Conservation (phyloP, 495 filamentous ascomycete genomes). For the Penicillium silybi region DNA sequence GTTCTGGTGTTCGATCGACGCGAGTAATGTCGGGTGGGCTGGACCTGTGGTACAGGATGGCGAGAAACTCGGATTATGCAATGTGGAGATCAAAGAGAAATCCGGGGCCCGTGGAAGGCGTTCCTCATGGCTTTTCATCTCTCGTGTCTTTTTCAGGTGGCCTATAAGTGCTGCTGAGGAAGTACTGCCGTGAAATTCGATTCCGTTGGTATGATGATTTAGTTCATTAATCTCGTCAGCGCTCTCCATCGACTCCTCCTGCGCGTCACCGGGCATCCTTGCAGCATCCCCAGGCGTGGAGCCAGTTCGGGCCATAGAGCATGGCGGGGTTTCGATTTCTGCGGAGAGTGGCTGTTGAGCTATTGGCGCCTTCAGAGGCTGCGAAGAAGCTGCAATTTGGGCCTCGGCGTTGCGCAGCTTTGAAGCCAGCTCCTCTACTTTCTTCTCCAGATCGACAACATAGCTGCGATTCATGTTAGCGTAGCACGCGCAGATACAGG, state of each 20-base stretch:
- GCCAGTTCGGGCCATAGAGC: slow-evolving; percentile 23
- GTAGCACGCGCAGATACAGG: not conserved
- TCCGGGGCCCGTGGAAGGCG: slow-evolving; percentile 3
- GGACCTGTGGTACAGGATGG: slow-evolving; percentile 25
- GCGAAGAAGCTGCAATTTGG: slow-evolving; percentile 11
- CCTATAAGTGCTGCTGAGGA: slow-evolving; percentile 35
- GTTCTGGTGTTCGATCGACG: slow-evolving; percentile 26
- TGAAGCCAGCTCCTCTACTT: slow-evolving; percentile 31
- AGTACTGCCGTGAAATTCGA: slow-evolving; percentile 41
- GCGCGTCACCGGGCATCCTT: slow-evolving; percentile 10
- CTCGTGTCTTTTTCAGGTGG: slow-evolving; percentile 30
- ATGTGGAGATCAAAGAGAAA: slow-evolving; percentile 35
- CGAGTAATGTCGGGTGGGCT: slow-evolving; percentile 13
- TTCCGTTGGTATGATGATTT: slow-evolving; percentile 39
- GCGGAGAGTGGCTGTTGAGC: slow-evolving; percentile 1
- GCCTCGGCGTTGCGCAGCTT: slow-evolving; percentile 28
- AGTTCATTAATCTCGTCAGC: slow-evolving; percentile 34
- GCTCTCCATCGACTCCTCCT: slow-evolving; percentile 26
- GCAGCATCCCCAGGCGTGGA: slow-evolving; percentile 23
- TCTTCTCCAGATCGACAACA: slow-evolving; percentile 35
- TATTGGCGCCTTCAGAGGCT: slow-evolving; percentile 3
- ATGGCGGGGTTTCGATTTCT: slow-evolving; percentile 25
- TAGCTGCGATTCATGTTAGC: slow-evolving; percentile 25
- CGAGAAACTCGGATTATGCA: slow-evolving; percentile 39
- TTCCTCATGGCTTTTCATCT: slow-evolving; percentile 20